A percentile compares a stretch with the other conserved stretches of the same genome.
Evolutionary conservation across 2,329 filamentous ascomycete genomes (phyloP).

Genomic region (Paraphoma sp.): DNA sequence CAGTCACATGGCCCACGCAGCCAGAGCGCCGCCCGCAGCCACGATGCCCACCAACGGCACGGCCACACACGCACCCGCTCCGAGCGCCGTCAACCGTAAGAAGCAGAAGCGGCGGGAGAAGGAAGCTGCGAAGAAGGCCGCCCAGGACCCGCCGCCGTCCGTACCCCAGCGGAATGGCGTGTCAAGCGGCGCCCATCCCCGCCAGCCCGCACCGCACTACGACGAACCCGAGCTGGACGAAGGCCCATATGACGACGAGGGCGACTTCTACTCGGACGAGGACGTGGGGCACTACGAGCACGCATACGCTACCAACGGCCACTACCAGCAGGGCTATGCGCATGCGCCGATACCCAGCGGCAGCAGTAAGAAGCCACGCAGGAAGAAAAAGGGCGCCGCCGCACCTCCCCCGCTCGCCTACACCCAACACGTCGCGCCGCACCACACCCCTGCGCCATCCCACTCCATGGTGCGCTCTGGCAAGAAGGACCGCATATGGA

Average conservation of each 20-base stretch:
- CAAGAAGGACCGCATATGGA: slow-evolving; percentile 91
- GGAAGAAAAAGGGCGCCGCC: slow-evolving; percentile 66
- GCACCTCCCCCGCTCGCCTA: slow-evolving; percentile 38
- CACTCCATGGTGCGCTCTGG: slow-evolving; percentile 53
- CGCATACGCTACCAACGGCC: slow-evolving; percentile 39
- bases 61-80: slow-evolving; percentile 39
- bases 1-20: slow-evolving; percentile 45
- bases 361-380: slow-evolving; percentile 65
- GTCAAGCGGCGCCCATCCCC: slow-evolving; percentile 15
- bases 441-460: slow-evolving; percentile 51
- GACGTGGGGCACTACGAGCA: slow-evolving; percentile 40
- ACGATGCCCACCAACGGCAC: slow-evolving; percentile 50
- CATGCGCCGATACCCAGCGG: slow-evolving; percentile 25
- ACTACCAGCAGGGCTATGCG: slow-evolving; percentile 37
- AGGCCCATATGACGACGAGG: slow-evolving; percentile 37
- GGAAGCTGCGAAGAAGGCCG: slow-evolving; percentile 68
- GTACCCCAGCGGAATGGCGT: slow-evolving; percentile 38
- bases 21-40: slow-evolving; percentile 34
- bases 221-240: slow-evolving; percentile 55
- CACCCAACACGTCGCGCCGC: slow-evolving; percentile 36
- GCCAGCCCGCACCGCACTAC: slow-evolving; percentile 49
- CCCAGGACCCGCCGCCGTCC: slow-evolving; percentile 40
- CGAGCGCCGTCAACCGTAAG: slow-evolving; percentile 78
- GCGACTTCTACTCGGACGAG: slow-evolving; percentile 51
- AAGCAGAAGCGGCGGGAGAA: slow-evolving; percentile 94